Evolutionary conservation across 495 filamentous ascomycete species (phyloP), one percentile per base, ranked within the genome.

Genomic region (Xylaria acuta): DNA sequence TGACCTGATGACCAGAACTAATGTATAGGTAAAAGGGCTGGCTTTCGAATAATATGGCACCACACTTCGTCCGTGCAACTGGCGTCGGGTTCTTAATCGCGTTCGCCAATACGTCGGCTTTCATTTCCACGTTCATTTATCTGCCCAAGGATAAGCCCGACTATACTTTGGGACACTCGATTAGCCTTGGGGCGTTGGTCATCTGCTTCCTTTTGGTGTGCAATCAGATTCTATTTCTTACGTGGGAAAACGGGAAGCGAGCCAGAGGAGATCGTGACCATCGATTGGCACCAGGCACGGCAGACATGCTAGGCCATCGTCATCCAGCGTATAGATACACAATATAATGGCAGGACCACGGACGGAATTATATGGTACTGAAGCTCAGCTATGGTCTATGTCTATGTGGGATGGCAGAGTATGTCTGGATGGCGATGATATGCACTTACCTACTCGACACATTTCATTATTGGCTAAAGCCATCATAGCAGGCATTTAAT

Each of bases 41-140:
- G 82, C 76, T 84, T 49, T 75, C 80, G 40, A 84, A 84, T 70
- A 82, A 84, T 67, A 71, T 84, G 11, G 80, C 85, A 12, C 83
- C 84, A 4, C 84, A 88, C 69, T 86, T 86, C 69, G 81, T 85
- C 30, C 80, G 84, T 65, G 85, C 85, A 11, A 86, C 84, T 8
- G 85, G 85, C 3, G 76, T 81, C 9, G 85, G 82, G 0, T 80
- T 85, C 54, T 80, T 78, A n/a, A 76, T 80, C 27, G 74, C 75
- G 3, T 66, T 78, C 64, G 84, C 82, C 1, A 88, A 87, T 71
- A 83, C 82, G 74, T 79, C 84, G 7, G 85, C 84, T 8, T 87
- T 89, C 72, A 84, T 88, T 56, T 84, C 84, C 1, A 87, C 85
- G 0, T 88, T 86, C 66, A 85, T 84, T 12, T 88, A 86, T 71